Evolutionary conservation across 1,284 basidiomycete species (phyloP).

Genomic region (Ganoderma meredithae): DNA sequence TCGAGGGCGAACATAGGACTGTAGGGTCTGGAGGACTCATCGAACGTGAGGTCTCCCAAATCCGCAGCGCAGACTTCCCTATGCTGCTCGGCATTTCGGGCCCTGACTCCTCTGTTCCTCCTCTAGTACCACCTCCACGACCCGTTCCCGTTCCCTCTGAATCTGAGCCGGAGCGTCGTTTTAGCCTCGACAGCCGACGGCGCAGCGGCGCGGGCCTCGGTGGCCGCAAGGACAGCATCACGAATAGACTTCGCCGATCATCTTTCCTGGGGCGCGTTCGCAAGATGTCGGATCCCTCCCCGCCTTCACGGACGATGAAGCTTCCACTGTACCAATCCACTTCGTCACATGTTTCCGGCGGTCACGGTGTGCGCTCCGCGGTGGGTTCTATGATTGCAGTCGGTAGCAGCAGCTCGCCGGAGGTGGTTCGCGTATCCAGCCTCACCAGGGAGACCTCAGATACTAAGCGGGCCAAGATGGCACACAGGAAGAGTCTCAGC

Average conservation of each 20-base stretch:
- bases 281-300: conserved; percentile 31
- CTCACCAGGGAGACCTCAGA: conserved; percentile 17
- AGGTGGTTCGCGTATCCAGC: conserved; percentile 25
- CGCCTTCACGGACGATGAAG: conserved; percentile 19
- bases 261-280: conserved; percentile 25
- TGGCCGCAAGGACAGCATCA: conserved; percentile 28
- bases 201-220: conserved; percentile 22
- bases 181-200: conserved; percentile 11
- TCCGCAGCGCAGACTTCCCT: conserved; percentile 39
- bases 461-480: conserved; percentile 24
- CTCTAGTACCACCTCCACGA: conserved; percentile 27
- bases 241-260: conserved; percentile 25
- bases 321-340: conserved; percentile 18
- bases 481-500: conserved; percentile 40
- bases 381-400: conserved; percentile 5
- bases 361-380: conserved; percentile 1
- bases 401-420: conserved; percentile 17
- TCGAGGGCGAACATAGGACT: conserved; percentile 10
- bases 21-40: conserved; percentile 29
- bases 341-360: conserved; percentile 2
- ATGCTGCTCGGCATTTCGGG: conserved; percentile 33
- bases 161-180: conserved; percentile 29
- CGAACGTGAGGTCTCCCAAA: conserved; percentile 28
- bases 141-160: conserved; percentile 16
- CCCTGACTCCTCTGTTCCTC: conserved; percentile 22